A percentile compares a stretch with the other conserved stretches of the same genome.
Evolutionary conservation across 169 alveolate genomes (phyloP).

Genomic region (Plasmodium sp.): DNA sequence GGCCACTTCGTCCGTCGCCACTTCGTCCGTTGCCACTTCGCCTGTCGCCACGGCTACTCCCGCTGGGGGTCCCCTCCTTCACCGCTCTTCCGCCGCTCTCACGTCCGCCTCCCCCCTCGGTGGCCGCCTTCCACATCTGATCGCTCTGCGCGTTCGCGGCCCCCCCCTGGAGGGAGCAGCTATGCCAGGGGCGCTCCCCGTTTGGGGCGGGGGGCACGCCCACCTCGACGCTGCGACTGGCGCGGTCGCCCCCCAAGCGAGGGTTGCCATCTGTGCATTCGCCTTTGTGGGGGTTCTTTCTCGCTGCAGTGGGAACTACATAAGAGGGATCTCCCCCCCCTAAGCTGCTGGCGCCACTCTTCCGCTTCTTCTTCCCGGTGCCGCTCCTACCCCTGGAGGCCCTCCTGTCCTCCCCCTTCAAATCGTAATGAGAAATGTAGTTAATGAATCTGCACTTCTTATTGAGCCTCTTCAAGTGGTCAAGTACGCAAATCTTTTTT

Average conservation of each 20-base stretch:
- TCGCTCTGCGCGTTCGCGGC: neutral
- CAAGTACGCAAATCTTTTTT: conserved; percentile 39
- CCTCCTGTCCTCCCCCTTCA: neutral
- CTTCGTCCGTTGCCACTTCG: neutral
- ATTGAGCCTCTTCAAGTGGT: conserved; percentile 44
- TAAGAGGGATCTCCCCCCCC: too few relatives aligned
- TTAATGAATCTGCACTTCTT: conserved; percentile 48
- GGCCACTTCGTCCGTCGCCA: neutral
- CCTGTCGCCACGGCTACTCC: neutral
- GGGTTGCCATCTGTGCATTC: neutral
- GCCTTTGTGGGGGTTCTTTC: neutral
- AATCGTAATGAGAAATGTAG: conserved; percentile 31
- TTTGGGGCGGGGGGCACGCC: neutral
- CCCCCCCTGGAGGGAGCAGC: neutral
- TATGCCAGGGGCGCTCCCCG: neutral
- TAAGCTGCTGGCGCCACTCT: neutral
- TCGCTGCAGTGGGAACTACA: neutral
- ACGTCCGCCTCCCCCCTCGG: neutral
- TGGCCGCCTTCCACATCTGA: neutral
- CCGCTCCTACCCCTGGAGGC: neutral
- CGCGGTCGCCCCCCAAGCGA: neutral
- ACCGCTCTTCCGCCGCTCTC: neutral
- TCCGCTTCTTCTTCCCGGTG: neutral
- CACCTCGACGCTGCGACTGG: neutral
- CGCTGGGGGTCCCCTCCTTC: neutral